These are phyloP conservation scores for Starmerella ratchasimensis DNA, from an alignment of 805 yeast genomes.

Conservation along the genomic window DNA sequence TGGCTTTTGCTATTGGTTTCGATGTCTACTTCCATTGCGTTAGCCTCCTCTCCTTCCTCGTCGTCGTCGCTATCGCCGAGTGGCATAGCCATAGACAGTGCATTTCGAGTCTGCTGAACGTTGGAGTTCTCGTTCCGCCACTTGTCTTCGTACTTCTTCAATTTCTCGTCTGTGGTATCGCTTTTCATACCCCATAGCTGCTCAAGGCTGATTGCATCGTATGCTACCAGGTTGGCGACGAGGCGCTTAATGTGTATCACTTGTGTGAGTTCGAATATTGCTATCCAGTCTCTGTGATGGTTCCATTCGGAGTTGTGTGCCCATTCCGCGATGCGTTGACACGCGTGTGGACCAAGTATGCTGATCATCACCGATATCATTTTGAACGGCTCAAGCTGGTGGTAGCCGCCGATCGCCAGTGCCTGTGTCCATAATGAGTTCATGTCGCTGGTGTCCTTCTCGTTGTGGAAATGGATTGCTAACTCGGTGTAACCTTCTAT, in stretches of 20 bases:
- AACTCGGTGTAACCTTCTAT: slow-evolving; percentile 3
- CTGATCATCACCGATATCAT: slow-evolving; percentile 6
- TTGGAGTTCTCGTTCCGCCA: not conserved
- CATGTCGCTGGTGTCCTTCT: not conserved
- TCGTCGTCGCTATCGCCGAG: slow-evolving; percentile 15
- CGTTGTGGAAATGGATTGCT: not conserved
- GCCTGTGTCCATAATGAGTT: slow-evolving; percentile 4
- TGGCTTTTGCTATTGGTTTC: not conserved
- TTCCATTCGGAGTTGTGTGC: slow-evolving; percentile 2
- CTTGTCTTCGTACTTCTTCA: slow-evolving; percentile 1
- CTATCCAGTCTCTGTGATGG: slow-evolving; percentile 6
- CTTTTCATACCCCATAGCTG: slow-evolving; percentile 3
- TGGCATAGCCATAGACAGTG: slow-evolving; percentile 15
- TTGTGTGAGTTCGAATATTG: slow-evolving; percentile 3
- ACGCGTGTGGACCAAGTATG: not conserved
- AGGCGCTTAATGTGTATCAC: not conserved
- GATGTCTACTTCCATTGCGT: not conserved
- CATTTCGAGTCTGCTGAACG: slow-evolving; percentile 3
- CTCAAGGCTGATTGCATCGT: slow-evolving; percentile 3
- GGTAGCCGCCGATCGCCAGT: slow-evolving; percentile 6
- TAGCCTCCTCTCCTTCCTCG: slow-evolving; percentile 4
- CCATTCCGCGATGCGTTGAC: not conserved
- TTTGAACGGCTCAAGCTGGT: slow-evolving; percentile 12
- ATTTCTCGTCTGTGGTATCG: slow-evolving; percentile 1
- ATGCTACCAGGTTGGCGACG: slow-evolving; percentile 4